A percentile compares a stretch with the other conserved stretches of the same genome.
Evolutionary conservation across 345 rosid genomes (phyloP).

Genomic region (Ricinus communis): DNA sequence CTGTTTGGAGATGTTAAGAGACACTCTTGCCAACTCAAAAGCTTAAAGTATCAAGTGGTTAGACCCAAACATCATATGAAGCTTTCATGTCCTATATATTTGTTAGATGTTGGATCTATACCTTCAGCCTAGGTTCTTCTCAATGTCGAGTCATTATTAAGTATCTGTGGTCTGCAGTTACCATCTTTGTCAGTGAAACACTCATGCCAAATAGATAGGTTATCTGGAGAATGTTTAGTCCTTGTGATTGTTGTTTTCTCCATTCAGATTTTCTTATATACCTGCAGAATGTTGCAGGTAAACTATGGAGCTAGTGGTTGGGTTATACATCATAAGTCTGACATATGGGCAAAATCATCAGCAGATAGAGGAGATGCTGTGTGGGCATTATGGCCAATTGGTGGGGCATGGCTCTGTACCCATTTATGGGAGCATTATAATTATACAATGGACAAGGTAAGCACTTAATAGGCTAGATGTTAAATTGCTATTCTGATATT

Average conservation of each 20-base stretch:
- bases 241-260: neutral
- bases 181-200: too few relatives aligned
- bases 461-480: too few relatives aligned
- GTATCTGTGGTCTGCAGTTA: too few relatives aligned
- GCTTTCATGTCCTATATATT: too few relatives aligned
- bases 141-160: too few relatives aligned
- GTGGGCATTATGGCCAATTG: constrained; percentile 97
- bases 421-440: constrained; percentile 92
- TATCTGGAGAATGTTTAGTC: too few relatives aligned
- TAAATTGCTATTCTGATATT: too few relatives aligned
- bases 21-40: too few relatives aligned
- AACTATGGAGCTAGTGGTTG: constrained; percentile 79
- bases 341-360: constrained; percentile 95
- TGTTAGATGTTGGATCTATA: too few relatives aligned
- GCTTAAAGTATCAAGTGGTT: neutral
- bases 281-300: constrained; percentile 46
- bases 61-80: too few relatives aligned
- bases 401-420: constrained; percentile 98
- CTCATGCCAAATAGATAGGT: too few relatives aligned
- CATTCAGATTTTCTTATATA: neutral
- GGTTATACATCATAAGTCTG: constrained; percentile 85
- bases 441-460: constrained; percentile 76
- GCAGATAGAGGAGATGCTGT: constrained; percentile 57
- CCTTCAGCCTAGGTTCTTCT: too few relatives aligned
- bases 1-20: neutral